phyloP scores from a whole-genome alignment of 1,284 basidiomycete species.

The Anthracocystis setariae region DNA sequence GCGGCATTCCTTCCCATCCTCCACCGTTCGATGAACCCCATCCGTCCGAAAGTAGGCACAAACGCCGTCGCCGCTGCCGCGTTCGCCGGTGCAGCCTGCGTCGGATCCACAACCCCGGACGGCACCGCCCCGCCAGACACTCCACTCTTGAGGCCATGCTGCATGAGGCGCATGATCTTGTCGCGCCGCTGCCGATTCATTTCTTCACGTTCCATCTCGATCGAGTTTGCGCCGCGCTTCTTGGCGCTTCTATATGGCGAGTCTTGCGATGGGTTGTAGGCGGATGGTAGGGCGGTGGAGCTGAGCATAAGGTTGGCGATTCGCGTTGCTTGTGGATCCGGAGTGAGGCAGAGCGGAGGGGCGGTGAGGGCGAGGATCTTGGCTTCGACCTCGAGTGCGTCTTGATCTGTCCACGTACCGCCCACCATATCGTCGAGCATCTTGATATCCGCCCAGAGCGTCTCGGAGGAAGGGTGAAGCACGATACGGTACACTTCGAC shows the following conservation, averaged over 20 bases:
- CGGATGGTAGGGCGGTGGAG: slow-evolving; percentile 54
- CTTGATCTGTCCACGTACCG: slow-evolving; percentile 61
- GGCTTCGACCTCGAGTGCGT: slow-evolving; percentile 61
- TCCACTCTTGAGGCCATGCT: slow-evolving; percentile 45
- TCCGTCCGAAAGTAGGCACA: slow-evolving; percentile 55
- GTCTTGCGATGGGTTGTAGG: slow-evolving; percentile 40
- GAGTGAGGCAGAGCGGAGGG: slow-evolving; percentile 62
- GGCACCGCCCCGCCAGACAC: slow-evolving; percentile 2
- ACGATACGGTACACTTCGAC: slow-evolving; percentile 63
- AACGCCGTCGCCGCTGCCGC: slow-evolving; percentile 33
- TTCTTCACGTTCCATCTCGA: slow-evolving; percentile 58
- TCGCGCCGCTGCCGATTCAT: slow-evolving; percentile 47
- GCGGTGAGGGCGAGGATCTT: slow-evolving; percentile 60
- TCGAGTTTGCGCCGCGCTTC: slow-evolving; percentile 52
- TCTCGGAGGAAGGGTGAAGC: slow-evolving; percentile 59
- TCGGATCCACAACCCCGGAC: slow-evolving; percentile 1
- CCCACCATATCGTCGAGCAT: slow-evolving; percentile 57
- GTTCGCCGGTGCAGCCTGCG: slow-evolving; percentile 1
- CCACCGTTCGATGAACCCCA: slow-evolving; percentile 60
- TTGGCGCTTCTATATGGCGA: slow-evolving; percentile 43
- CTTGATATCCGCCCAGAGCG: slow-evolving; percentile 62
- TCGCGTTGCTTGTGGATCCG: slow-evolving; percentile 59
- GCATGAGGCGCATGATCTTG: slow-evolving; percentile 64
- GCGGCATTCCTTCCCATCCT: slow-evolving; percentile 54
- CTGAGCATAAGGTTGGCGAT: slow-evolving; percentile 65